Base-by-base conservation (phyloP, 495 filamentous ascomycete genomes). In the Oidiodendron maius region DNA sequence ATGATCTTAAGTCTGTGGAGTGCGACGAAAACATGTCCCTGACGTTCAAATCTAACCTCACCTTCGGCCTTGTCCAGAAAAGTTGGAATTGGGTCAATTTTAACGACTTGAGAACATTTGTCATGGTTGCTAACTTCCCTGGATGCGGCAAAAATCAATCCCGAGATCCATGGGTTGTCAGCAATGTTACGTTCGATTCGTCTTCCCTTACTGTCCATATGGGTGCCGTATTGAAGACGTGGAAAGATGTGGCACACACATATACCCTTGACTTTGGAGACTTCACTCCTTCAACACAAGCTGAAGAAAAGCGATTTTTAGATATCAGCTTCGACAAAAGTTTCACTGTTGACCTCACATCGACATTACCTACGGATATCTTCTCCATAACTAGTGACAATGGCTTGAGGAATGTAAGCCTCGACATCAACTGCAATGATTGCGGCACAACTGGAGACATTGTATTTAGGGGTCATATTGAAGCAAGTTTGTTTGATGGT, bases 1-100 rank as follows among this genome's bases (percentile, higher is more conserved):
- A n/a, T 8, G 28, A 32, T 8, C n/a, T 32, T 8, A 32, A 32
- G 28, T 32, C n/a, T n/a, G 28, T 32, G 8, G n/a, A 32, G 8
- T 32, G 28, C 28, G n/a, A 8, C n/a, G 8, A 8, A 32, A 32
- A 32, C 28, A 32, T 32, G 28, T 8, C n/a, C 28, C 8, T 32
- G 28, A n/a, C 8, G 8, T 32, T 32, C 28, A 32, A 8, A 8
- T 8, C 28, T n/a, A 32, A 32, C n/a, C 8, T 8, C 28, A 32
- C 28, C 8, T 32, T 32, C n/a, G 8, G n/a, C 8, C 28, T 8
- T 8, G 28, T n/a, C 28, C 8, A 8, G 8, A n/a, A 8, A n/a
- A 8, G 8, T 32, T 40, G 37, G 37, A 20, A 16, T 15, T 40
- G 37, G 37, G 37, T 40, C 37, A 40, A 40, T 20, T 40, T 40